Conservation (phyloP, 2,329 filamentous ascomycete species). For the Lachnellula cervina region DNA sequence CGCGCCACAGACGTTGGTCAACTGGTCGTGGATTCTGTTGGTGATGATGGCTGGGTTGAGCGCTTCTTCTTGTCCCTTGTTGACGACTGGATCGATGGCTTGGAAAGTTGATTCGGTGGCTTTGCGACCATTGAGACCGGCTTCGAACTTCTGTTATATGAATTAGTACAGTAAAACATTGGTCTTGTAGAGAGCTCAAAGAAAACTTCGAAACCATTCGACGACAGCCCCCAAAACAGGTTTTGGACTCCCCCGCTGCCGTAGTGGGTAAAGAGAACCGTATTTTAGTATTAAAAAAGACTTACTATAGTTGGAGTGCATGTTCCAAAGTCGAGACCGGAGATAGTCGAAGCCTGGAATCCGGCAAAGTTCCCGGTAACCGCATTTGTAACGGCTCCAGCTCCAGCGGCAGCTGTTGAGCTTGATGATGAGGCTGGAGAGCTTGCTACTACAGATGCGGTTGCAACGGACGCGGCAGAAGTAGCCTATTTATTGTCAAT, state of each 20-base stretch:
- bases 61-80: conserved; percentile 59
- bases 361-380: conserved; percentile 18
- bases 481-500: conserved; percentile 1
- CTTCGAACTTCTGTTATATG: conserved; percentile 42
- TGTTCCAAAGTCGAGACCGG: conserved; percentile 43
- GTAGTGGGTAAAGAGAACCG: too few relatives aligned
- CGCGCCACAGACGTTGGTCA: conserved; percentile 61
- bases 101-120: conserved; percentile 63
- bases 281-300: too few relatives aligned
- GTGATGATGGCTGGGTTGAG: conserved; percentile 71
- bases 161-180: too few relatives aligned
- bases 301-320: conserved; percentile 43
- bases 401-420: conserved; percentile 16
- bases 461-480: conserved; percentile 8
- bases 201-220: too few relatives aligned
- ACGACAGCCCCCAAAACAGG: too few relatives aligned
- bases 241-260: too few relatives aligned
- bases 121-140: conserved; percentile 46
- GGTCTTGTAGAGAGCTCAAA: too few relatives aligned
- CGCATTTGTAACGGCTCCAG: conserved; percentile 11
- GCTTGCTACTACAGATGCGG: conserved; percentile 2
- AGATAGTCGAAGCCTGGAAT: conserved; percentile 25
- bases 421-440: conserved; percentile 23
- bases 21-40: conserved; percentile 66
- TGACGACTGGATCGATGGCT: conserved; percentile 56